Percentiles rank a stretch among this genome's conserved stretches.
Evolutionary conservation across 208 protist species (phyloP).

Genomic region (Entamoeba moshkovskii): DNA sequence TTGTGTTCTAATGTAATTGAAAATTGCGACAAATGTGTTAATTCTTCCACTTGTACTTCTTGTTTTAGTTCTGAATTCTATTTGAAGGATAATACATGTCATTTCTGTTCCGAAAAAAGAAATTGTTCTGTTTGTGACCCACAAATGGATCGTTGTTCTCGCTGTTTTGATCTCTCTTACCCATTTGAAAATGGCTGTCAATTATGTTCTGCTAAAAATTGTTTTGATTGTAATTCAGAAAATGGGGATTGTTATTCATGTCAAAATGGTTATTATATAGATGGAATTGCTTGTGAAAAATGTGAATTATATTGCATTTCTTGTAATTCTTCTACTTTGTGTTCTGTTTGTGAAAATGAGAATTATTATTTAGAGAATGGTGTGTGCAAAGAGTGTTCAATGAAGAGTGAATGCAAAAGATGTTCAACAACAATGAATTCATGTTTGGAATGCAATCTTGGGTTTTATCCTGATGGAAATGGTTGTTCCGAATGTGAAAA

Average conservation of each 20-base stretch:
- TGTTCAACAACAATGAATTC: not conserved
- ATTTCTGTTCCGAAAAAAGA: not conserved
- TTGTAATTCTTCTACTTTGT: not conserved
- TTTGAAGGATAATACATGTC: not conserved
- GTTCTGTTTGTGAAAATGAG: not conserved
- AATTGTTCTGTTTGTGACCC: not conserved
- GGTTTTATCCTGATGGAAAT: not conserved
- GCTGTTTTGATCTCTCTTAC: not conserved
- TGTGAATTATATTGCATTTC: not conserved
- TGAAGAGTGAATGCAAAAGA: not conserved
- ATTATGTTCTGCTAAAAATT: not conserved
- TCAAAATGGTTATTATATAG: not conserved
- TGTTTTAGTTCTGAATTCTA: not conserved
- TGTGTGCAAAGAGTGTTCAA: not conserved
- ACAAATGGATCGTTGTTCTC: not conserved
- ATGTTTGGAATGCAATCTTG: not conserved
- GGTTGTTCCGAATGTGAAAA: not conserved
- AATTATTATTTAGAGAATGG: not conserved
- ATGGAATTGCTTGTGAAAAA: not conserved
- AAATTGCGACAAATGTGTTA: not conserved
- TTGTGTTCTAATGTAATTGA: not conserved
- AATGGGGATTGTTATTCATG: not conserved
- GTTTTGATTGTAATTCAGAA: not conserved
- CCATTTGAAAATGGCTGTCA: not conserved
- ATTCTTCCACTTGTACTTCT: not conserved